A percentile compares a stretch with the other conserved stretches of the same genome.
Conservation (phyloP, 169 alveolate species). For the Plasmodium vivax region DNA sequence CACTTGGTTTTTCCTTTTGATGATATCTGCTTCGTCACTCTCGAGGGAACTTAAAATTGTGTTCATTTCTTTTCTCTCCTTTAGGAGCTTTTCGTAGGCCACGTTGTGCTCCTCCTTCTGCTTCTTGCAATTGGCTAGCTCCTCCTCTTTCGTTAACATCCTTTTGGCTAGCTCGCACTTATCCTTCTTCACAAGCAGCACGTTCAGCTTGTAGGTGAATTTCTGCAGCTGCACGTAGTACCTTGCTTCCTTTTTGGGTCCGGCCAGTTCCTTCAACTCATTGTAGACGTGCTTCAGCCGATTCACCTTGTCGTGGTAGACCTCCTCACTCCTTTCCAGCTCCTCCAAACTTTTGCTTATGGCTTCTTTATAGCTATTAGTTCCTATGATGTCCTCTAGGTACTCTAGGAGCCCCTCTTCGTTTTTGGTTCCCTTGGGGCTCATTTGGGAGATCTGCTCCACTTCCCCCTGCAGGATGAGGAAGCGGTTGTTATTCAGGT, state of each 20-base stretch:
- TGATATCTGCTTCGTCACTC: constrained; percentile 79
- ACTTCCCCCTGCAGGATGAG: constrained; percentile 97
- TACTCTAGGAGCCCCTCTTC: constrained; percentile 97
- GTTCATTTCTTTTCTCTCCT: constrained; percentile 79
- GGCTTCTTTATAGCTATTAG: constrained; percentile 85
- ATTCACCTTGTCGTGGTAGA: constrained; percentile 85
- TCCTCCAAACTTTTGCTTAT: constrained; percentile 83
- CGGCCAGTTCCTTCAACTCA: constrained; percentile 87
- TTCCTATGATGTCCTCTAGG: constrained; percentile 97
- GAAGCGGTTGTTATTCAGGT: constrained; percentile 95
- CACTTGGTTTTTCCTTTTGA: constrained; percentile 75
- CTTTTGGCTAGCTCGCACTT: constrained; percentile 48
- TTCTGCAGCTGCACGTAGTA: constrained; percentile 82
- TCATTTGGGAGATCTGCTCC: constrained; percentile 97
- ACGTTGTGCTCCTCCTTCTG: constrained; percentile 37
- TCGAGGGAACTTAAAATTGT: constrained; percentile 77
- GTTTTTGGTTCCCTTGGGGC: constrained; percentile 94
- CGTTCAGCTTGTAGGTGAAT: constrained; percentile 72
- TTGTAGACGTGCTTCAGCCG: constrained; percentile 86
- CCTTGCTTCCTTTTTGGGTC: constrained; percentile 85
- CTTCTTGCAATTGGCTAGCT: constrained; percentile 70
- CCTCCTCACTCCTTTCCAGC: constrained; percentile 84
- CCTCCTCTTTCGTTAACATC: constrained; percentile 69
- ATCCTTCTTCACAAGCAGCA: constrained; percentile 78
- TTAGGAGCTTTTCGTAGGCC: constrained; percentile 74